Conservation (phyloP, 2,329 filamentous ascomycete species). For the Penicillium sp. region DNA sequence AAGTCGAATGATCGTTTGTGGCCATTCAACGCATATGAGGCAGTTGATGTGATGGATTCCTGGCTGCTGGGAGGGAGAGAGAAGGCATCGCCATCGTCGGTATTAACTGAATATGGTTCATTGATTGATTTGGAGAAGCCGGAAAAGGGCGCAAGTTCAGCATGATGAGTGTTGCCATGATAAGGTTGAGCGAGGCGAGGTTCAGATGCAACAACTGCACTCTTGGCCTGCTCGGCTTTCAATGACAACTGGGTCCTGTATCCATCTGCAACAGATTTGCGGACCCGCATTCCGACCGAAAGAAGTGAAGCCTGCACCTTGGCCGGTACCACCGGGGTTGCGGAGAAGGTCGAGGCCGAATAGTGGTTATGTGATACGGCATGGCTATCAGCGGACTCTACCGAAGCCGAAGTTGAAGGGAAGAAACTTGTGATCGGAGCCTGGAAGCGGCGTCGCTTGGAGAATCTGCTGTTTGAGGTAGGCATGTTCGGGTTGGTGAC, state of each 20-base stretch:
- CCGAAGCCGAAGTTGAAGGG: conserved; percentile 30
- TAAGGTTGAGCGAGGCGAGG: conserved; percentile 12
- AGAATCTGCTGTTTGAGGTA: conserved; percentile 31
- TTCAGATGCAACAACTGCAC: conserved; percentile 14
- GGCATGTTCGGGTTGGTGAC: conserved; percentile 18
- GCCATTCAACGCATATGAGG: conserved; percentile 37
- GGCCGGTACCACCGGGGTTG: conserved; percentile 63
- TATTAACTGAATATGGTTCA: conserved; percentile 36
- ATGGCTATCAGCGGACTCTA: conserved; percentile 20
- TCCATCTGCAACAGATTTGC: conserved; percentile 90
- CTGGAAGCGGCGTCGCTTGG: conserved; percentile 54
- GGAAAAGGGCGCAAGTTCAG: conserved; percentile 79
- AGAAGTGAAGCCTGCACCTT: conserved; percentile 82
- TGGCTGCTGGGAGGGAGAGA: conserved; percentile 51
- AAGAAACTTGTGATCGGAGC: conserved; percentile 52
- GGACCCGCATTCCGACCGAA: conserved; percentile 89
- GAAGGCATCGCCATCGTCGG: conserved; percentile 44
- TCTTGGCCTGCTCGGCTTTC: conserved; percentile 28
- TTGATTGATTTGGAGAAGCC: conserved; percentile 70
- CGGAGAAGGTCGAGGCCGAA: conserved; percentile 46
- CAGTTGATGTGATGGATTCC: conserved; percentile 41
- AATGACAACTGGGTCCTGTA: conserved; percentile 72
- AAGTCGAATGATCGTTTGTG: conserved; percentile 52
- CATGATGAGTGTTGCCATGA: conserved; percentile 38
- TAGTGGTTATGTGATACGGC: conserved; percentile 49